Percentiles rank a stretch among this genome's conserved stretches.
Evolutionary conservation across 148 eudicot genomes (phyloP).

Genomic region (Vaccinium macrocarpon): DNA sequence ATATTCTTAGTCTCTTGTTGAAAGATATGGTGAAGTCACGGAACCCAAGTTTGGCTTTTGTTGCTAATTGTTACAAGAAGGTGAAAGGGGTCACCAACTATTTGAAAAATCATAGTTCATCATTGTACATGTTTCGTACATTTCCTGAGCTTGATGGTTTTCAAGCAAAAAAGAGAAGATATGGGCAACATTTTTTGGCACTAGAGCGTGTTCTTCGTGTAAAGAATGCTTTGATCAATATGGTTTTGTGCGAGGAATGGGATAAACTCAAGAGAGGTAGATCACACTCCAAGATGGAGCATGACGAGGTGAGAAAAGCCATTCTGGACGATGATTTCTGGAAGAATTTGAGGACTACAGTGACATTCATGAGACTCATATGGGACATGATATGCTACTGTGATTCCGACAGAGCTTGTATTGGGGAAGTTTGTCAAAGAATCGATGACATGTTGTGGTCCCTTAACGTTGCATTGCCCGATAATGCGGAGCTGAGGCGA

Average conservation of each 20-base stretch:
- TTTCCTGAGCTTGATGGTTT: not conserved
- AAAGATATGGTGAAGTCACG: conserved; percentile 6
- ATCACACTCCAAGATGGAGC: conserved; percentile 1
- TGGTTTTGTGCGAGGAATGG: conserved; percentile 9
- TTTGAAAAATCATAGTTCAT: not conserved
- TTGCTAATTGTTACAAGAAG: conserved; percentile 3
- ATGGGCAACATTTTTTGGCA: not conserved
- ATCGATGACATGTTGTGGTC: conserved; percentile 3
- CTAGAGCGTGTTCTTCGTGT: not conserved
- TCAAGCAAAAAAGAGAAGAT: not conserved
- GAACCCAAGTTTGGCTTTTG: conserved; percentile 7
- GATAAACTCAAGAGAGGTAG: conserved; percentile 8
- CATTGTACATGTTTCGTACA: not conserved
- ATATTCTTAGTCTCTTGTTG: conserved; percentile 11
- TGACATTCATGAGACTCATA: not conserved
- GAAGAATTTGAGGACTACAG: not conserved
- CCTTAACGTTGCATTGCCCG: not conserved
- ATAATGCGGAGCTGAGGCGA: not conserved
- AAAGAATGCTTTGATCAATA: conserved; percentile 1
- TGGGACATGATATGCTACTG: conserved; percentile 13
- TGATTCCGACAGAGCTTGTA: conserved; percentile 7
- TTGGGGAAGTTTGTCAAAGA: conserved; percentile 10
- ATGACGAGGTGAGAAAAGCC: not conserved
- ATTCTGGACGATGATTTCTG: conserved; percentile 7
- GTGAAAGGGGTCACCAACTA: conserved; percentile 10